Percentiles rank a stretch among this genome's conserved stretches.
These are phyloP conservation scores for Lactarius quietus DNA, from an alignment of 768 basidiomycete genomes.

Conservation along the genomic window DNA sequence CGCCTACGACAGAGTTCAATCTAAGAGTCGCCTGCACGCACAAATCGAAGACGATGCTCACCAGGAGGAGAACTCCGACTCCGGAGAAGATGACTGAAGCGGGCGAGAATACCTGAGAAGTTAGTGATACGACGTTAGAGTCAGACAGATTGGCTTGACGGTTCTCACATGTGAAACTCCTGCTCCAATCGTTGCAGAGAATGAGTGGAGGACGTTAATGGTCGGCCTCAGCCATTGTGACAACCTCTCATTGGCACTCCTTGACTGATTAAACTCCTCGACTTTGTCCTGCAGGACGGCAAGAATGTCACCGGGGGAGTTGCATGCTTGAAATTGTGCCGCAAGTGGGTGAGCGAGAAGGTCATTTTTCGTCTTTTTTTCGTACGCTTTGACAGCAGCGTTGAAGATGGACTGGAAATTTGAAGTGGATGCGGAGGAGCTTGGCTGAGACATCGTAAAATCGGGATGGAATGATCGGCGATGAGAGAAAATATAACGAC, in stretches of 20 bases:
- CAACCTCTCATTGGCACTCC: not conserved
- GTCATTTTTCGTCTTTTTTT: not conserved
- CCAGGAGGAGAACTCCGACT: not conserved
- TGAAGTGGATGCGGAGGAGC: not conserved
- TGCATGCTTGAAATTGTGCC: not conserved
- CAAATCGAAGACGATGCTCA: not conserved
- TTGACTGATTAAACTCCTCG: not conserved
- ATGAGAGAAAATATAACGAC: not conserved
- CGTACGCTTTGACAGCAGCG: not conserved
- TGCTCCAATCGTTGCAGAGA: not conserved
- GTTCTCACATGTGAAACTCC: not conserved
- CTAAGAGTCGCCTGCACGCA: not conserved
- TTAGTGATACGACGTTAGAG: not conserved
- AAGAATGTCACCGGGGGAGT: not conserved
- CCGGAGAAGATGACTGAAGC: not conserved
- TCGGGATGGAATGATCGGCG: not conserved
- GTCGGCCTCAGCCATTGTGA: not conserved
- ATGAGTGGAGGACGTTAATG: not conserved
- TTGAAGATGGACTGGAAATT: not conserved
- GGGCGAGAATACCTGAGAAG: not conserved
- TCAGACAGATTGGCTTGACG: not conserved
- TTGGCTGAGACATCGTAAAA: too few species aligned
- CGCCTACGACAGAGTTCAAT: not conserved
- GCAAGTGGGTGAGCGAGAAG: not conserved
- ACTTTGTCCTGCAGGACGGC: not conserved